Evolutionary conservation across 495 filamentous ascomycete genomes (phyloP).

Genomic region (Gamarada debralockiae): DNA sequence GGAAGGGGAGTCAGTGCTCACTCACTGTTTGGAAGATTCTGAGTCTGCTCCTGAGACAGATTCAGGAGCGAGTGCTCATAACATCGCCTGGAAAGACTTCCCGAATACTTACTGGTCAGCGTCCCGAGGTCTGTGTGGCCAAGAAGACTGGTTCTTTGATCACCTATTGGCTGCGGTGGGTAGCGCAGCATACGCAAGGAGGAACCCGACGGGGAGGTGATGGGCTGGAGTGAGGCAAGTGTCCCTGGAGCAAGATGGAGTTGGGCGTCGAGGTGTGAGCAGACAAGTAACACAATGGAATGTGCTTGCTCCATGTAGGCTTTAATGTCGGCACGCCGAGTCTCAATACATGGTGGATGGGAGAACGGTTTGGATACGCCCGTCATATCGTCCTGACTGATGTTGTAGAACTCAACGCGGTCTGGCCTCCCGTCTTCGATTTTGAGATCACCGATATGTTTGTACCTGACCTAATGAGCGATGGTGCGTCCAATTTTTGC

Average conservation of each 20-base stretch:
- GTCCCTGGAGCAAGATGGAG: slow-evolving; percentile 45
- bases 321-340: slow-evolving; percentile 34
- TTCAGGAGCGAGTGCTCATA: too few species aligned
- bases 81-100: too few species aligned
- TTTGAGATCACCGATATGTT: too few species aligned
- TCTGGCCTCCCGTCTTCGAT: slow-evolving; percentile 51
- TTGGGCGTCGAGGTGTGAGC: slow-evolving; percentile 45
- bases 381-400: slow-evolving; percentile 51
- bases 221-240: slow-evolving; percentile 45
- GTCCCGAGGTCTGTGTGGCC: slow-evolving; percentile 88
- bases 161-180: slow-evolving; percentile 36
- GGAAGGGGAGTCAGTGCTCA: too few species aligned
- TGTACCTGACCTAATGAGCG: too few species aligned
- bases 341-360: slow-evolving; percentile 38
- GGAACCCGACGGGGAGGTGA: slow-evolving; percentile 47
- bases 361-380: slow-evolving; percentile 38
- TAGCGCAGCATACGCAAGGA: slow-evolving; percentile 55
- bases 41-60: too few species aligned
- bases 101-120: slow-evolving; percentile 46
- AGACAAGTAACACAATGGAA: slow-evolving; percentile 40
- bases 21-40: too few species aligned
- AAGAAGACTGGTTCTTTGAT: slow-evolving; percentile 46
- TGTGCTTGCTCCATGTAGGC: slow-evolving; percentile 49
- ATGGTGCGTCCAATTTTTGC: slow-evolving; percentile 50
- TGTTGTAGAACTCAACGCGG: slow-evolving; percentile 62